These are phyloP conservation scores for Cryphonectria carpinicola DNA, from an alignment of 2,329 filamentous ascomycete genomes.

Conservation along the genomic window DNA sequence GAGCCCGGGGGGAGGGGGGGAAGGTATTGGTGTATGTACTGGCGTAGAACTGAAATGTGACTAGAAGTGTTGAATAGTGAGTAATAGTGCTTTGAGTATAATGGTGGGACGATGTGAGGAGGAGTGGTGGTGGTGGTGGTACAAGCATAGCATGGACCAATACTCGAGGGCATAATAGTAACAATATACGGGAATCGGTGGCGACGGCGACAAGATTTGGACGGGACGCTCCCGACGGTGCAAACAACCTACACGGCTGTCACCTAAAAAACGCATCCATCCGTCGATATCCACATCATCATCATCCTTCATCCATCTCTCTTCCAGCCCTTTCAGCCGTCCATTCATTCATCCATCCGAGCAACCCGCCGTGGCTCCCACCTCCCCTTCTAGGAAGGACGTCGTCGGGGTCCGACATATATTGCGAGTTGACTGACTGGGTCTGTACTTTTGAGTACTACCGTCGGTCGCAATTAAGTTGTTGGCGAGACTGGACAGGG, in stretches of 20 bases:
- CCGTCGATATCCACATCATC: neutral
- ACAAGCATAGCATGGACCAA: neutral
- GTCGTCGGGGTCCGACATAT: conserved; percentile 13
- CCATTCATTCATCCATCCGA: neutral
- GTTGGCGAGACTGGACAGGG: neutral
- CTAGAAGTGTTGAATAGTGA: neutral
- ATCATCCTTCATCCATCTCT: neutral
- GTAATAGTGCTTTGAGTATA: neutral
- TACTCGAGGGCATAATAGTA: neutral
- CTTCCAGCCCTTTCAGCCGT: neutral
- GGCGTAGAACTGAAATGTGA: neutral
- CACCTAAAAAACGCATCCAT: neutral
- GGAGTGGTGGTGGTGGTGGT: neutral
- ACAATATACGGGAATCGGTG: neutral
- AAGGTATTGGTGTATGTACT: neutral
- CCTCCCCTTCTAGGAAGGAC: conserved; percentile 21
- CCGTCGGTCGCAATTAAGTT: neutral
- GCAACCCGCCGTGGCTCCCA: conserved; percentile 6
- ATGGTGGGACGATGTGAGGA: neutral
- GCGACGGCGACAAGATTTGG: neutral
- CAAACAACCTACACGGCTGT: conserved; percentile 7
- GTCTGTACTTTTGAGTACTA: neutral
- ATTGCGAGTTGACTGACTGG: neutral
- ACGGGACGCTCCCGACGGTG: neutral
- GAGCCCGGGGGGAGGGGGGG: neutral